Evolutionary conservation across 2,329 filamentous ascomycete species (phyloP), one percentile per base, ranked within the genome.

Genomic region (Colletotrichum nymphaeae): DNA sequence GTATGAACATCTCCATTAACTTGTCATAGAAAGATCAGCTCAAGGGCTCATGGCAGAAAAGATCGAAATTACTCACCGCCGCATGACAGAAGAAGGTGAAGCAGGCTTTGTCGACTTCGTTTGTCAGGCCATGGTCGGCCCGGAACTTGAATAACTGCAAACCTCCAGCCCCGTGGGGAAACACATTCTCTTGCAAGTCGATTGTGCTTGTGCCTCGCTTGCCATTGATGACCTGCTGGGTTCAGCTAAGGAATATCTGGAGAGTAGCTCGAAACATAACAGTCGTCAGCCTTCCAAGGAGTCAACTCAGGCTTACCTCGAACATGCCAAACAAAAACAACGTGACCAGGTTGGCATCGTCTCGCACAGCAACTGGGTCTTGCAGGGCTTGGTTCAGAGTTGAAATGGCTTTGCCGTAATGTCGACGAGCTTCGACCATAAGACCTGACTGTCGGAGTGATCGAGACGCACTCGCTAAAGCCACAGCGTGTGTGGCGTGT

Each of bases 261-360:
- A 7, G 19, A n/a, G 7, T 9, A 4, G 42, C 5, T 7, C 42
- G 7, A 19, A 12, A 42, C 19, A 22, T 19, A 42, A 5, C n/a
- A 19, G 26, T 26, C 32, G 1, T 22, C 22, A 2, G 2, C 37
- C 19, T 30, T 30, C 3, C 5, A 32, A 3, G 22, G 5, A 22
- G 5, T 2, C 4, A 6, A 24, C 37, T 19, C 19, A 49, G 26
- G 11, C 68, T 19, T 19, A 74, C 72, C 63, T 72, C 63, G 6
- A 72, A 74, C 59, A 74, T 60, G 3, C 68, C 72, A 19, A 74
- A 59, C 0, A 74, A 42, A 19, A 74, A 74, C 28, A 74, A 19
- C 2, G 72, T 74, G 0, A 72, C 63, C 28, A 74, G 16, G 7
- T 67, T 65, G 1, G 63, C 66, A 5, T 74, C 69, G 57, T 74